Evolutionary conservation across 1,284 basidiomycete genomes (phyloP).

Genomic region (Trichosporon sp.): DNA sequence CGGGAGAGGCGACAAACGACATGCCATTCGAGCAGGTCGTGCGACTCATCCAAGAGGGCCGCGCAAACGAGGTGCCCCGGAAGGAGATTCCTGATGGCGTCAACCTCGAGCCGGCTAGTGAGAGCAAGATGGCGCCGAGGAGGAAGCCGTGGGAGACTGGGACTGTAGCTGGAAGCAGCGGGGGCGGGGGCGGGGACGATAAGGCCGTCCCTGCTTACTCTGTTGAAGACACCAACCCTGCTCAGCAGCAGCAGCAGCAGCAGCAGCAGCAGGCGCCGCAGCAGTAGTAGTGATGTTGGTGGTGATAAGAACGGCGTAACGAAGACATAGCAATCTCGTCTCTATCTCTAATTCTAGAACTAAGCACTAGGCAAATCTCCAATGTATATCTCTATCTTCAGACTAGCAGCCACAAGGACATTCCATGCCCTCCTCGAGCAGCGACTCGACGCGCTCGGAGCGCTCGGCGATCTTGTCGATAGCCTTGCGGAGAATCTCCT

Average conservation of each 20-base stretch:
- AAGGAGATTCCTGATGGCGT: constrained; percentile 30
- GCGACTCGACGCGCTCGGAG: constrained; percentile 30
- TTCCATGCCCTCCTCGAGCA: constrained; percentile 33
- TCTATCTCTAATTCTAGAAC: neutral
- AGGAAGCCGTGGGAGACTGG: constrained; percentile 25
- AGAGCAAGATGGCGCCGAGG: constrained; percentile 7
- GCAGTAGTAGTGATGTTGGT: neutral
- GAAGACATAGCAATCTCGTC: no score
- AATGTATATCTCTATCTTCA: neutral
- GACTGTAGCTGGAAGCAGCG: no score
- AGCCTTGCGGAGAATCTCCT: constrained; percentile 27
- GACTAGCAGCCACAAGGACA: constrained; percentile 34
- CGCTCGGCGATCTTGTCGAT: constrained; percentile 30
- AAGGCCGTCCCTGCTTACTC: neutral
- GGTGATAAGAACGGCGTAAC: no score
- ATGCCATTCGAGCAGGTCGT: constrained; percentile 17
- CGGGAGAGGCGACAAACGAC: neutral
- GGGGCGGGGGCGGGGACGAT: neutral
- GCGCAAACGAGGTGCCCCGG: constrained; percentile 28
- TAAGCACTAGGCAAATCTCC: neutral
- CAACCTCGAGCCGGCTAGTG: constrained; percentile 22
- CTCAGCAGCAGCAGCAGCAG: no score
- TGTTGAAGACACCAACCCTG: no score
- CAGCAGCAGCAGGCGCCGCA: neutral
- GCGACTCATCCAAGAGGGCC: constrained; percentile 30